Evolutionary conservation across 2,329 filamentous ascomycete species (phyloP), one percentile per base, ranked within the genome.

Genomic region (Fusarium denticulatum): DNA sequence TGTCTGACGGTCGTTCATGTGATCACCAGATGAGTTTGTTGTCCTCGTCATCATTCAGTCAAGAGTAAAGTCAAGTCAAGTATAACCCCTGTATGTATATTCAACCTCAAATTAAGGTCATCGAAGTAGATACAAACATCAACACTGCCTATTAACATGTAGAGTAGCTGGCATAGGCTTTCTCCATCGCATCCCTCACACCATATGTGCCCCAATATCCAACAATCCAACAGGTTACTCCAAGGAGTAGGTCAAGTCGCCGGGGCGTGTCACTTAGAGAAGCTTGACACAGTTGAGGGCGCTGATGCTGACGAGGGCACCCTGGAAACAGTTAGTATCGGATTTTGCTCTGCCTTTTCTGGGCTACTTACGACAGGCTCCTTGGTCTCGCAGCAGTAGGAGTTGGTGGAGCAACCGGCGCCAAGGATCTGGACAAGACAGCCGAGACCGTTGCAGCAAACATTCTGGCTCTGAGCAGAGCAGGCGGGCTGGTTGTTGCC

Each of bases 391-490:
- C 71, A 73, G 42, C 71, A 73, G 57, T 61, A 73, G 9, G 67
- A 3, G 7, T 2, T 15, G 15, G 45, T 56, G 2, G 24, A 9
- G 26, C 71, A 73, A 50, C 37, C 57, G 13, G n/a, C 32, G 6
- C 66, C 62, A 10, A 73, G 61, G 11, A 68, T 18, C 50, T 73
- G 71, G 5, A 74, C 16, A 3, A 11, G 3, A 6, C 71, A 73
- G 67, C 4, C 11, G 39, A 67, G 1, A 0, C 71, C 71, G 20
- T 11, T 50, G 43, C 71, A 73, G 71, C 71, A 73, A 20, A 73
- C 55, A 15, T 74, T 22, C 15, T 61, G 6, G 52, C 40, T 46
- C 39, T 74, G 57, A 40, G 58, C 24, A 49, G 71, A 47, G 46
- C 71, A 73, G 18, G 22, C 24, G 12, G 65, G 15, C 16, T 40